Evolutionary conservation across 306 rosid species (phyloP).

Genomic region (Herpetospermum pedunculosum): DNA sequence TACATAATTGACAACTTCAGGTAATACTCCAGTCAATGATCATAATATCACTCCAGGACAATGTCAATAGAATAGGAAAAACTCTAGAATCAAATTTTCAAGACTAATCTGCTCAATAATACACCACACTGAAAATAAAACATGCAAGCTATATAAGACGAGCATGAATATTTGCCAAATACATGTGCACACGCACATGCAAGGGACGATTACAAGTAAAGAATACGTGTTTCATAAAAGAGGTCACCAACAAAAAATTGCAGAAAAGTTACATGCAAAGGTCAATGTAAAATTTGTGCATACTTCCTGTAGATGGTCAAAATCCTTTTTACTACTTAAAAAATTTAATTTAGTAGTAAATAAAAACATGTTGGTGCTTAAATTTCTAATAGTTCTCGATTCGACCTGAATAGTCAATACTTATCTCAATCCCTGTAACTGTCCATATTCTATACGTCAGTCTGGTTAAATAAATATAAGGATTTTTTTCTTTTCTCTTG

Average conservation of each 20-base stretch:
- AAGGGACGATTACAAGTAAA: neutral
- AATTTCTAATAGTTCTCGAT: neutral
- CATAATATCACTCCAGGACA: neutral
- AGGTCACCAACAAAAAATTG: neutral
- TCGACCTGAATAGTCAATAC: neutral
- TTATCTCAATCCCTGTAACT: neutral
- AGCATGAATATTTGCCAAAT: neutral
- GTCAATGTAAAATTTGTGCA: neutral
- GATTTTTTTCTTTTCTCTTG: neutral
- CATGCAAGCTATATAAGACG: neutral
- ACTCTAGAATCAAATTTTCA: neutral
- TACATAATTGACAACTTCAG: constrained; percentile 3
- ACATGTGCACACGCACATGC: neutral
- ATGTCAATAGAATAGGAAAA: neutral
- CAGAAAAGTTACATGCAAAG: neutral
- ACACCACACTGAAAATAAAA: neutral
- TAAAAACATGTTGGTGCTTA: neutral
- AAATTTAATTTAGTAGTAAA: neutral
- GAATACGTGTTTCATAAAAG: neutral
- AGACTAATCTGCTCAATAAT: neutral
- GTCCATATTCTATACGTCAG: neutral
- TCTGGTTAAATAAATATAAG: neutral
- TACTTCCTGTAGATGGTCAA: neutral
- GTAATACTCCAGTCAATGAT: neutral
- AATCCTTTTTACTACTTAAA: neutral